These are phyloP conservation scores for Mycena rosella DNA, from an alignment of 768 basidiomycete species.

Conservation along the genomic window DNA sequence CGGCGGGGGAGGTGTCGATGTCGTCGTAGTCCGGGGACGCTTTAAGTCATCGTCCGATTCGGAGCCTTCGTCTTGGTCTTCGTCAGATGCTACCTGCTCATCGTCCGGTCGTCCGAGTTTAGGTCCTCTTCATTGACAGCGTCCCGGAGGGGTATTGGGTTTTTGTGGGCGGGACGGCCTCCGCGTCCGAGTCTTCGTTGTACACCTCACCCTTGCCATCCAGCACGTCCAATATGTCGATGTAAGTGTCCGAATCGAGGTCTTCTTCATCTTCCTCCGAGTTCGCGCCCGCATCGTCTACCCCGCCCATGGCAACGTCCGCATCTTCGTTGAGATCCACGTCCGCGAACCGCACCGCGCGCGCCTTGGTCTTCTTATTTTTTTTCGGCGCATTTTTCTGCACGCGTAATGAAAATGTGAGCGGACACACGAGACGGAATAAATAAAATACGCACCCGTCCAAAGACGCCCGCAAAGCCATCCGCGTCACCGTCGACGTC, in stretches of 20 bases:
- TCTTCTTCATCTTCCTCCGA: conserved; percentile 59
- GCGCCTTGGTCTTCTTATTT: conserved; percentile 47
- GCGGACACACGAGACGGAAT: conserved; percentile 25
- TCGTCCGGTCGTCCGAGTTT: conserved; percentile 47
- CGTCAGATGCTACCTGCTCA: conserved; percentile 49
- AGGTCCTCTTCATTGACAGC: conserved; percentile 34
- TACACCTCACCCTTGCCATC: conserved; percentile 70
- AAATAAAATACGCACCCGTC: conserved; percentile 50
- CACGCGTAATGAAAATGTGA: neutral
- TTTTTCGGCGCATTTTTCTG: conserved; percentile 40
- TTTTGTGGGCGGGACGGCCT: conserved; percentile 44
- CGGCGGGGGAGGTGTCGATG: conserved; percentile 63
- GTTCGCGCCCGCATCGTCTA: conserved; percentile 50
- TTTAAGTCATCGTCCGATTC: conserved; percentile 58
- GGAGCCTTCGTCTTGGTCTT: conserved; percentile 49
- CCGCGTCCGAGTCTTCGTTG: conserved; percentile 52
- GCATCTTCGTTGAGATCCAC: conserved; percentile 78
- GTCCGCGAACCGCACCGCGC: conserved; percentile 60
- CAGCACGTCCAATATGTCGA: conserved; percentile 74
- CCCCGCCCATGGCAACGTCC: conserved; percentile 53
- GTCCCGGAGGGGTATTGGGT: conserved; percentile 36
- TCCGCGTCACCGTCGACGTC: conserved; percentile 78
- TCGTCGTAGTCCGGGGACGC: conserved; percentile 55
- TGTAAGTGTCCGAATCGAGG: conserved; percentile 64
- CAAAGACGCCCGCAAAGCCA: conserved; percentile 76